Base-by-base conservation (phyloP, 192 early-diverging fungal genomes). In the Coemansia sp. region DNA sequence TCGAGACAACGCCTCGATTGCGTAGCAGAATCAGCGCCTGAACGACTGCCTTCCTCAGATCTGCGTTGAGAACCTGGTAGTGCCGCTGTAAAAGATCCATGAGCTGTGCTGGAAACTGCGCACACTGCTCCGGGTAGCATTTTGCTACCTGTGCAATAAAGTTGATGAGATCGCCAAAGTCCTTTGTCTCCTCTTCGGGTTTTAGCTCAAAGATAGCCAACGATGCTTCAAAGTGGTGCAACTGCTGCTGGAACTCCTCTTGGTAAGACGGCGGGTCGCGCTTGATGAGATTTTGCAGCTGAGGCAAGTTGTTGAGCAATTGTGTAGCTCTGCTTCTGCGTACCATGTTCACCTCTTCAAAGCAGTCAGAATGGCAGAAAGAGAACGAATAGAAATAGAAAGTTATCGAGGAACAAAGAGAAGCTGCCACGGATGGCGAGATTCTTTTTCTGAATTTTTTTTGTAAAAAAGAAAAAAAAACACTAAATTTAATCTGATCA, bases 201-300 rank as follows among this genome's bases (percentile, higher is more conserved):
- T 95, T 95, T 56, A 96, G 85, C 63, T 86, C 81, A 75, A 97
- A 93, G 67, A 99, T 93, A 35, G 85, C 84, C 62, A 98, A 84
- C 63, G 85, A 87, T 8, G 93, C 88, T 69, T 94, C 89, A 84
- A 89, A 97, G 79, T 99, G 95, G 67, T 93, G 83, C 74, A 88
- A 87, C 82, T 99, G 97, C 75, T 93, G 93, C 52, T 86, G 68
- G 67, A 99, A 99, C 83, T 99, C 97, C 46, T 94, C 91, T 55
- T 86, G 83, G 84, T 99, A 99, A 17, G 95, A 96, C 58, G 74
- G 74, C 9, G 95, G 89, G 73, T 99, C 97, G 34, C 97, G 85
- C 78, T 96, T 96, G 76, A 99, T 94, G 52, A 96, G 86, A 80
- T 99, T 99, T 83, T 99, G 97, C 63, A 99, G 86, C 83, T 98